Conservation (phyloP, 2,329 filamentous ascomycete genomes). For the Phaeophleospora eucalypticola region DNA sequence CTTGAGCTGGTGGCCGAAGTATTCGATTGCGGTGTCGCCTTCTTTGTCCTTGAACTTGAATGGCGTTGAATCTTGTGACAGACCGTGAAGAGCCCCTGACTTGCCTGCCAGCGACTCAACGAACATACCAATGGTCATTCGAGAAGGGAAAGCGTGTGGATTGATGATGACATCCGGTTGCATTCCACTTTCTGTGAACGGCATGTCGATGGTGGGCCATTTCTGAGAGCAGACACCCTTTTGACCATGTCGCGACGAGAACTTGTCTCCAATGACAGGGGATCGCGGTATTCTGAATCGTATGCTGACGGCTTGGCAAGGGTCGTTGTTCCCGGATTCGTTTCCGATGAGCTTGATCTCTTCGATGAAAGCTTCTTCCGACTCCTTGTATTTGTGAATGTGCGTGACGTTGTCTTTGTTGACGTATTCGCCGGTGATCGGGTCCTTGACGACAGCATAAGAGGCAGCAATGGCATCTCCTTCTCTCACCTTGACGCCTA, state of each 20-base stretch:
- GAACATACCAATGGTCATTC: conserved; percentile 99
- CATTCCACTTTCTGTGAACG: conserved; percentile 93
- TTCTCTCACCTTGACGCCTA: conserved; percentile 72
- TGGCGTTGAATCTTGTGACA: conserved; percentile 93
- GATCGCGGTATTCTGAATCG: conserved; percentile 88
- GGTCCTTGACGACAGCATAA: conserved; percentile 78
- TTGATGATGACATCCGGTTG: conserved; percentile 99
- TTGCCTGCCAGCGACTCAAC: conserved; percentile 96
- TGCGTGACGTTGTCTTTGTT: conserved; percentile 84
- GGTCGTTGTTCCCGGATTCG: conserved; percentile 78
- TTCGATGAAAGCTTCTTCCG: conserved; percentile 82
- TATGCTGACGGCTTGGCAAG: conserved; percentile 78
- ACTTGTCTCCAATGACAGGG: conserved; percentile 96
- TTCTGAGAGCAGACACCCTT: conserved; percentile 97
- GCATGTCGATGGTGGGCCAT: conserved; percentile 91
- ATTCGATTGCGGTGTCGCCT: conserved; percentile 84
- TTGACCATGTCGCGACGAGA: conserved; percentile 96
- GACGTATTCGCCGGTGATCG: conserved; percentile 66
- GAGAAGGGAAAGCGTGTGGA: conserved; percentile 96
- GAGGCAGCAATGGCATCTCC: conserved; percentile 85
- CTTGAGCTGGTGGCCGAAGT: conserved; percentile 92
- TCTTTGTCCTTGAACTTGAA: conserved; percentile 80
- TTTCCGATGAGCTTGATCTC: conserved; percentile 87
- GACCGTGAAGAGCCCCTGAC: conserved; percentile 84
- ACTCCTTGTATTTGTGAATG: conserved; percentile 91